Evolutionary conservation across 2,329 filamentous ascomycete genomes (phyloP), one percentile per base, ranked within the genome.

Genomic region (Sporothrix brunneoviolacea): DNA sequence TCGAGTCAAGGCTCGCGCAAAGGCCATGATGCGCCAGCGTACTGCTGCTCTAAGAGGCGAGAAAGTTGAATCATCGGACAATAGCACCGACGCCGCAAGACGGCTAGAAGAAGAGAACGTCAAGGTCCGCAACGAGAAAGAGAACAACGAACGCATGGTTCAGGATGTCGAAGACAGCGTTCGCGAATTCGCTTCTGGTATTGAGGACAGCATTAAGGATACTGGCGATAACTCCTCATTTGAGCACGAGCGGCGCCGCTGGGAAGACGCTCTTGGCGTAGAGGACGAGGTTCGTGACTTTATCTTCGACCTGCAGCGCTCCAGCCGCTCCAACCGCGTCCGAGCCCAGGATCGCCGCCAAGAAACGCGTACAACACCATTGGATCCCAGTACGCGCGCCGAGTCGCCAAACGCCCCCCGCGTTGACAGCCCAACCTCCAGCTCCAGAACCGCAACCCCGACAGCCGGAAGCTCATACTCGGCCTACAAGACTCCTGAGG

Each of bases 1-100:
- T 68, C 83, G 91, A 48, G 80, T 97, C 58, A 97, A 96, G 72
- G 93, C 93, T 32, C 83, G 91, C 59, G 91, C 93, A 28, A 95
- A 91, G 70, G 91, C 91, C 35, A 95, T 96, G 83, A 98, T 98
- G 93, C 91, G 97, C 70, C 91, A 95, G 62, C 86, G 93, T 53
- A 91, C 93, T 58, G 93, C 93, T 50, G 91, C 93, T 16, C 72
- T 98, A 56, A 89, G 90, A 19, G 93, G 93, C 51, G 89, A 85
- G 67, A 90, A 91, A 63, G 72, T 84, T 41, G 82, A 88, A 33
- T 67, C 73, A 2, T 73, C 71, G 40, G 79, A 84, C 54, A 88
- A 94, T 57, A 85, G 91, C 56, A 76, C 79, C 22, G 88, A 87
- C 56, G 88, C 88, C 4, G 83, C 90, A 41, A 87, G 89, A 69